These are phyloP conservation scores for Dittrichia graveolens DNA, from an alignment of 129 eudicot genomes.

Conservation along the genomic window DNA sequence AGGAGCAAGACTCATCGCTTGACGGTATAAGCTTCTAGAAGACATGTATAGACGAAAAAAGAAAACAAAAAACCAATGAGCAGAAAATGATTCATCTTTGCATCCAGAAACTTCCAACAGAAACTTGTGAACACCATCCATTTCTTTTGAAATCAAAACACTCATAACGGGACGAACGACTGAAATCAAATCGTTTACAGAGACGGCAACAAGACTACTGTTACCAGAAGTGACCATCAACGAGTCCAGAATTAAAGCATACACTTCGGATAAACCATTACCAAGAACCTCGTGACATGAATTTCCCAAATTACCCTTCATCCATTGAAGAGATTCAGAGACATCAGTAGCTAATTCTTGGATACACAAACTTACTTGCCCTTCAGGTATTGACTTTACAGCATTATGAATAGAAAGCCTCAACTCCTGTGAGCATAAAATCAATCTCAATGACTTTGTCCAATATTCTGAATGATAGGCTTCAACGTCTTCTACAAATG, in stretches of 20 bases:
- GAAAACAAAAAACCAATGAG: slow-evolving; percentile 56
- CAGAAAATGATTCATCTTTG: slow-evolving; percentile 30
- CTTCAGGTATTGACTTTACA: slow-evolving; percentile 80
- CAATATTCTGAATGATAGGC: slow-evolving; percentile 30
- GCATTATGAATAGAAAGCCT: slow-evolving; percentile 68
- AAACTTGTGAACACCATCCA: slow-evolving; percentile 38
- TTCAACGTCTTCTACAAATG: slow-evolving; percentile 41
- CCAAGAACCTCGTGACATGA: slow-evolving; percentile 56
- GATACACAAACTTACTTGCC: slow-evolving; percentile 72
- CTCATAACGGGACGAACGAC: slow-evolving; percentile 60
- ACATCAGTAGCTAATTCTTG: slow-evolving; percentile 58
- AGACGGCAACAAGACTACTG: slow-evolving; percentile 62
- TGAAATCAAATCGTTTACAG: slow-evolving; percentile 54
- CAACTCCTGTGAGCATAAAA: slow-evolving; percentile 72
- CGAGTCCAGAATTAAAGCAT: slow-evolving; percentile 69
- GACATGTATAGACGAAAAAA: slow-evolving; percentile 73
- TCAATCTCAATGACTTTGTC: slow-evolving; percentile 54
- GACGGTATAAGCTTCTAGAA: slow-evolving; percentile 67
- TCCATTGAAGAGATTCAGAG: slow-evolving; percentile 72
- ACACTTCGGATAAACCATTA: slow-evolving; percentile 61
- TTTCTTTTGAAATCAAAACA: slow-evolving; percentile 40
- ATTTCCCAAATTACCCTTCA: slow-evolving; percentile 39
- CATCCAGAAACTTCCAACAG: slow-evolving; percentile 40
- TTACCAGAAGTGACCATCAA: slow-evolving; percentile 76
- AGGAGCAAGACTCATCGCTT: slow-evolving; percentile 67